Conservation (phyloP, 1,284 basidiomycete genomes). For the Cryptococcus sp. region DNA sequence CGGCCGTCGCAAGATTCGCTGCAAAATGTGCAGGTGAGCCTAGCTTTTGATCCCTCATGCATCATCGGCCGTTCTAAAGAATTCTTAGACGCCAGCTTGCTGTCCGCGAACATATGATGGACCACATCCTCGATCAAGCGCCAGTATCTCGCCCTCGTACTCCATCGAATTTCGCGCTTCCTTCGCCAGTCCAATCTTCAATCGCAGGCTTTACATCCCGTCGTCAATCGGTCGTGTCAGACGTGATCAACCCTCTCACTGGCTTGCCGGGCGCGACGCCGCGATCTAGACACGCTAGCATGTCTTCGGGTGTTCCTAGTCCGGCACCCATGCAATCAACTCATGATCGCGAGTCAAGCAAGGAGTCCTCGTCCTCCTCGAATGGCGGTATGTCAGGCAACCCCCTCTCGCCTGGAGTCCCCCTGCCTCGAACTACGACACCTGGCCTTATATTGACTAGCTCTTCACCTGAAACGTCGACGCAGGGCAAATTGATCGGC, state of each 20-base stretch:
- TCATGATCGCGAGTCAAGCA: constrained; percentile 3
- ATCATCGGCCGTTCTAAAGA: too few species aligned
- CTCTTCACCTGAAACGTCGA: constrained; percentile 18
- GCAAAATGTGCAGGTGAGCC: constrained; percentile 81
- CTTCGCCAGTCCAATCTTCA: constrained; percentile 23
- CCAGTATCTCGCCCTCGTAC: constrained; percentile 45
- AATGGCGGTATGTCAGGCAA: not conserved
- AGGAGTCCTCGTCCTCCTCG: not conserved
- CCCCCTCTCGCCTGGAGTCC: constrained; percentile 18
- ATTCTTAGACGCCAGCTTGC: constrained; percentile 72
- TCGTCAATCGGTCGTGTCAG: constrained; percentile 29
- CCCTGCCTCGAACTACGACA: constrained; percentile 20
- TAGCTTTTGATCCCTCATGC: too few species aligned
- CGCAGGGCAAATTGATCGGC: constrained; percentile 9
- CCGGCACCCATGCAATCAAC: constrained; percentile 2
- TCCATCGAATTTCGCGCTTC: constrained; percentile 35
- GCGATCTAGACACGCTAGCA: constrained; percentile 21
- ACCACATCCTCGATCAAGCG: constrained; percentile 64
- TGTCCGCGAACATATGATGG: constrained; percentile 84
- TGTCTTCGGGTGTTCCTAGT: constrained; percentile 10
- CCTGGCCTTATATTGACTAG: constrained; percentile 23
- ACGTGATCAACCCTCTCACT: constrained; percentile 49
- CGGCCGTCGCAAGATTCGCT: constrained; percentile 63
- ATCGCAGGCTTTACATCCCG: constrained; percentile 6
- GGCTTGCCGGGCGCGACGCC: constrained; percentile 36